Conservation (phyloP, 192 early-diverging fungal genomes). For the Linnemannia elongata region DNA sequence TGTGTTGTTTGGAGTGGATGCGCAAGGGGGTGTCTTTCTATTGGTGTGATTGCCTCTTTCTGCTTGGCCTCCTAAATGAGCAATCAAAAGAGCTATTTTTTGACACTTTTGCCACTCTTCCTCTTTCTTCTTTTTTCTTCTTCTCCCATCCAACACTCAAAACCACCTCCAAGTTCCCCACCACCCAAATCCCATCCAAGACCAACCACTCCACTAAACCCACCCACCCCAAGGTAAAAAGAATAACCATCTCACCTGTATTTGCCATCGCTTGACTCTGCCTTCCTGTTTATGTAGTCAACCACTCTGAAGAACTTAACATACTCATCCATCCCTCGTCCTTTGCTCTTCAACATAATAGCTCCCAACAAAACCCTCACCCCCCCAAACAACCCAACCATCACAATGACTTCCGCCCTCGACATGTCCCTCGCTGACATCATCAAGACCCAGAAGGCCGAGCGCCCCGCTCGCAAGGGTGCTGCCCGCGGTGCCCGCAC, state of each 20-base stretch:
- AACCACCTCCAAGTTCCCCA: background rate
- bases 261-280: background rate
- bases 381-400: background rate
- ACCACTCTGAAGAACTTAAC: background rate
- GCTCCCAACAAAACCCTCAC: background rate
- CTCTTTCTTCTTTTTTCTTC: background rate
- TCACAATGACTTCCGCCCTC: conserved; percentile 41
- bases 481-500: background rate
- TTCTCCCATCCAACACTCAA: background rate
- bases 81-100: background rate
- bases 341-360: background rate
- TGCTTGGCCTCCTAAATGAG: background rate
- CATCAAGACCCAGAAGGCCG: conserved; percentile 45
- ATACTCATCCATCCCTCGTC: background rate
- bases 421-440: conserved; percentile 61
- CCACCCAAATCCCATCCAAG: background rate
- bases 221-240: background rate
- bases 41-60: background rate
- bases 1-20: background rate
- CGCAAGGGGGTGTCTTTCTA: background rate
- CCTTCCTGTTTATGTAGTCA: background rate
- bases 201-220: background rate
- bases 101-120: background rate
- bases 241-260: too few relatives aligned
- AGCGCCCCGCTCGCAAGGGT: conserved; percentile 17